Conservation (phyloP, 2,329 filamentous ascomycete genomes). For the Claviceps sorghi region DNA sequence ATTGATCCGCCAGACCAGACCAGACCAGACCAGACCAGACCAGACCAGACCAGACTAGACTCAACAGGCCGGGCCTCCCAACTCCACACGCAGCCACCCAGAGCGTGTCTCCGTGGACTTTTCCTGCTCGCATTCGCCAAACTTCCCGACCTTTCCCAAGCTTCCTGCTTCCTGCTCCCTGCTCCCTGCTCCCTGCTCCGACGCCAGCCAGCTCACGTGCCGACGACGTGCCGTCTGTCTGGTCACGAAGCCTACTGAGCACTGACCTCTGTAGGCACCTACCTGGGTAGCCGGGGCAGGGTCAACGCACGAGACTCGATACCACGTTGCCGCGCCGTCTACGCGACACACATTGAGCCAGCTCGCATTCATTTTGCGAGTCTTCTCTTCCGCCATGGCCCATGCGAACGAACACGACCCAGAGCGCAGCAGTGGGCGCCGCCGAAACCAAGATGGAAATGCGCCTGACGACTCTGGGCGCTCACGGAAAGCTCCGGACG, state of each 20-base stretch:
- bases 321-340: background rate
- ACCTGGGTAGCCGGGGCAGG: too few relatives aligned
- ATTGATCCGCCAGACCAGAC: too few relatives aligned
- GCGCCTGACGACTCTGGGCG: conserved; percentile 9
- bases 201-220: background rate
- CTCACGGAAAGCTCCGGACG: conserved; percentile 11
- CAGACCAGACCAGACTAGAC: too few relatives aligned
- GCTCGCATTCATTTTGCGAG: background rate
- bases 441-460: conserved; percentile 3
- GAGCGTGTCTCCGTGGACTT: background rate
- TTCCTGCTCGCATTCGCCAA: background rate
- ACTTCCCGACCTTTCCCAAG: background rate
- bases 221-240: background rate
- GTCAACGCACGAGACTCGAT: background rate
- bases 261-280: conserved; percentile 5
- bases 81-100: too few relatives aligned
- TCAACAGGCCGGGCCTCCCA: too few relatives aligned
- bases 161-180: too few relatives aligned
- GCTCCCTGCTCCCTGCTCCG: background rate
- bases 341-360: background rate
- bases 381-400: conserved; percentile 13
- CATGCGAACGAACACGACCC: conserved; percentile 12
- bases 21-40: too few relatives aligned
- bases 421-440: conserved; percentile 5
- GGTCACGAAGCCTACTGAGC: background rate